A percentile compares a stretch with the other conserved stretches of the same genome.
Conservation (phyloP, 345 rosid genomes). For the Corchorus olitorius region DNA sequence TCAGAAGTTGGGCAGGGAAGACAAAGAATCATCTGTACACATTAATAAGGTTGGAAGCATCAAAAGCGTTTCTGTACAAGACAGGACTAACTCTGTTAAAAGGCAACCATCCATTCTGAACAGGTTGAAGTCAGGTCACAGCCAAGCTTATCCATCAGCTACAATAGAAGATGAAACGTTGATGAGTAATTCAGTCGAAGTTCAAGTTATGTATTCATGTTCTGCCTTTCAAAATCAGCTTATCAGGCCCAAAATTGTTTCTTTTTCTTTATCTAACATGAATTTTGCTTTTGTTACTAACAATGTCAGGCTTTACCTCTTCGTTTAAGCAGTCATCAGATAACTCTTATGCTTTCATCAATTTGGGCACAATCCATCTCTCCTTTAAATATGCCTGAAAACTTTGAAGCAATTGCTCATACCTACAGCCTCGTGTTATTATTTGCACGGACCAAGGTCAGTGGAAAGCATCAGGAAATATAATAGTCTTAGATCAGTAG, state of each 20-base stretch:
- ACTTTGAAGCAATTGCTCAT: constrained; percentile 81
- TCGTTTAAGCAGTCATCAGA: constrained; percentile 71
- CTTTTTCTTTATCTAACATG: constrained; percentile 12
- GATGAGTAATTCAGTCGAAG: constrained; percentile 31
- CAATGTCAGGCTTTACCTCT: constrained; percentile 48
- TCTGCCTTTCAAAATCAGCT: background rate
- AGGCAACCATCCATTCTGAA: constrained; percentile 34
- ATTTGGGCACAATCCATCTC: constrained; percentile 74
- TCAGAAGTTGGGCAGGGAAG: constrained; percentile 48
- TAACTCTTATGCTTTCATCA: constrained; percentile 64
- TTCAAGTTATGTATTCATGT: constrained; percentile 29
- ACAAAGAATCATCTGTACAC: constrained; percentile 17
- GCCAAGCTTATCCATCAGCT: constrained; percentile 34
- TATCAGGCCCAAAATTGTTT: background rate
- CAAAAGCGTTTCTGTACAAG: constrained; percentile 43
- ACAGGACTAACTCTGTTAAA: constrained; percentile 37
- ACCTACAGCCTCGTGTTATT: constrained; percentile 62
- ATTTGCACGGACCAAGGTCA: constrained; percentile 67
- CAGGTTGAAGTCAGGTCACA: constrained; percentile 57
- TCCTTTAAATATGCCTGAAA: constrained; percentile 63
- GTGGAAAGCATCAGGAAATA: too few relatives aligned
- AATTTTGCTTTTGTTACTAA: constrained; percentile 7
- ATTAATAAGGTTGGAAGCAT: constrained; percentile 27
- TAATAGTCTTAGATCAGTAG: too few relatives aligned
- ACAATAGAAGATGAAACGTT: constrained; percentile 32